phyloP scores from a whole-genome alignment of 1,139 yeast species.

The Arxiozyma telluris region DNA sequence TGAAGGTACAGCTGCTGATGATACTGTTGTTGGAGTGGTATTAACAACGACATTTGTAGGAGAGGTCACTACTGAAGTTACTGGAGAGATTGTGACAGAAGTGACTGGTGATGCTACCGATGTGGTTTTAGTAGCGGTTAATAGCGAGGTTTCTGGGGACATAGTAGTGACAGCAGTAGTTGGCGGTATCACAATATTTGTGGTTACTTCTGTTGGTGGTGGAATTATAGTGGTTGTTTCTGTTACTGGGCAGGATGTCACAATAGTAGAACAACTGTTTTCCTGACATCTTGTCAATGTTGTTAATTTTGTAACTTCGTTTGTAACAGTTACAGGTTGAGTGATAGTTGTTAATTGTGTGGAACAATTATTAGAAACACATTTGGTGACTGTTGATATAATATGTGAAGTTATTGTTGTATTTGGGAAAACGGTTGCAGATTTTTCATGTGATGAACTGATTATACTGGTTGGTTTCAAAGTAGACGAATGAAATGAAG shows the following conservation, averaged over 20 bases:
- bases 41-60: not conserved
- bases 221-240: not conserved
- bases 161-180: not conserved
- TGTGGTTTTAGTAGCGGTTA: not conserved
- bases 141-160: not conserved
- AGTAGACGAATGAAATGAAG: not conserved
- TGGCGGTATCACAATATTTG: not conserved
- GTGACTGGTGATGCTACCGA: not conserved
- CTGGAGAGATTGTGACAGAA: not conserved
- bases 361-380: constrained; percentile 2
- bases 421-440: not conserved
- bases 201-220: constrained; percentile 2
- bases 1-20: not conserved
- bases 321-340: constrained; percentile 1
- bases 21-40: not conserved
- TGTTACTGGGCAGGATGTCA: constrained; percentile 1
- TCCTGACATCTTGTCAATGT: not conserved
- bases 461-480: not conserved
- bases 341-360: not conserved
- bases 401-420: not conserved
- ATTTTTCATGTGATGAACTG: not conserved
- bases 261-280: not conserved
- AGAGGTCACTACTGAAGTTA: not conserved
- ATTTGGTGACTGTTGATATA: not conserved
- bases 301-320: not conserved